These are phyloP conservation scores for Alternaria metachromatica DNA, from an alignment of 2,329 filamentous ascomycete genomes.

Conservation along the genomic window DNA sequence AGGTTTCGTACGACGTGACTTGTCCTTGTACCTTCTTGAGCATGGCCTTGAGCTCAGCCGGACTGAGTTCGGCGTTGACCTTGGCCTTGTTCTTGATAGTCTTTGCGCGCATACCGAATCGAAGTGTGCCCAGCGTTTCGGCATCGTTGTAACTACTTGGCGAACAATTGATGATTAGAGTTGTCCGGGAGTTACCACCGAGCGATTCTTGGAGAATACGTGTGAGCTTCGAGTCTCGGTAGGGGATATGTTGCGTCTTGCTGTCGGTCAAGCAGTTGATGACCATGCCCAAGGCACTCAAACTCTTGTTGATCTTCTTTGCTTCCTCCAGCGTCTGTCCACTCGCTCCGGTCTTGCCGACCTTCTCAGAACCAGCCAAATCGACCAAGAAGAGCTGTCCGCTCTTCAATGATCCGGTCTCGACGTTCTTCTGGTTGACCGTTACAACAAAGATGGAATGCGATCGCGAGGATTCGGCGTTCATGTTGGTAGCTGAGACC, in stretches of 20 bases:
- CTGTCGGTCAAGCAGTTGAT: slow-evolving; percentile 97
- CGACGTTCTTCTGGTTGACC: slow-evolving; percentile 95
- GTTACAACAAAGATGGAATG: slow-evolving; percentile 99
- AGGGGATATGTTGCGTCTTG: slow-evolving; percentile 94
- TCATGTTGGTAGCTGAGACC: slow-evolving; percentile 99
- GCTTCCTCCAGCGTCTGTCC: slow-evolving; percentile 97
- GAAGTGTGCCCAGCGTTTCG: slow-evolving; percentile 88
- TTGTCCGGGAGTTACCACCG: slow-evolving; percentile 97
- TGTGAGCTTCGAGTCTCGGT: slow-evolving; percentile 97
- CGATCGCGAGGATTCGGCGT: slow-evolving; percentile 95
- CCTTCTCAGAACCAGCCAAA: slow-evolving; percentile 97
- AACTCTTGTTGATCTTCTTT: slow-evolving; percentile 99
- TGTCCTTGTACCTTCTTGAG: slow-evolving; percentile 92
- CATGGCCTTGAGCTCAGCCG: slow-evolving; percentile 89
- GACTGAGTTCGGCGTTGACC: slow-evolving; percentile 97
- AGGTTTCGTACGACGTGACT: slow-evolving; percentile 85
- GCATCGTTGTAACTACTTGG: slow-evolving; percentile 97
- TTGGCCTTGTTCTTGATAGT: slow-evolving; percentile 99
- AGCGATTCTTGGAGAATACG: slow-evolving; percentile 96
- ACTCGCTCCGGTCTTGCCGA: slow-evolving; percentile 96
- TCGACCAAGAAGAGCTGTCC: slow-evolving; percentile 97
- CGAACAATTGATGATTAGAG: slow-evolving; percentile 98
- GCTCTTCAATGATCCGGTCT: slow-evolving; percentile 94
- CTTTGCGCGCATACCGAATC: slow-evolving; percentile 96
- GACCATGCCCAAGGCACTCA: slow-evolving; percentile 98